Conservation (phyloP, 139 green algal genomes). For the Pleodorina starrii region DNA sequence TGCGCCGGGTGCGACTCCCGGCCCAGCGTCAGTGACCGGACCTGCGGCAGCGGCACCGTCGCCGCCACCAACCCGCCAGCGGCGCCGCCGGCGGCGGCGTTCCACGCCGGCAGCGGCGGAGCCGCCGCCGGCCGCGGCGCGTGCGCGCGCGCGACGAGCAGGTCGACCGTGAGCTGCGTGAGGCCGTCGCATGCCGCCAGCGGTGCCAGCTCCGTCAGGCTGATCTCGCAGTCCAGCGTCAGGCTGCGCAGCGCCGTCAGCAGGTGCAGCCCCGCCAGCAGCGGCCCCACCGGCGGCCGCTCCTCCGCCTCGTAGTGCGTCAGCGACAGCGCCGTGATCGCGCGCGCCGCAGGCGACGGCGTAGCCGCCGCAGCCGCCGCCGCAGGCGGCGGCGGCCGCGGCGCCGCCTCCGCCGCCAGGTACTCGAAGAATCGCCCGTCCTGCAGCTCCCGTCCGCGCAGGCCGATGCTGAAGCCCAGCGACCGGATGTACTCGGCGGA, state of each 20-base stretch:
- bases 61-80: neutral
- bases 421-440: neutral
- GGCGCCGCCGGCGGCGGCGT: neutral
- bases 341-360: neutral
- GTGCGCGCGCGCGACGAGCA: neutral
- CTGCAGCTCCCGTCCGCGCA: slow-evolving; percentile 23
- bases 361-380: neutral
- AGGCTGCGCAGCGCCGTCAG: neutral
- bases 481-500: slow-evolving; percentile 1
- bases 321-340: slow-evolving; percentile 30
- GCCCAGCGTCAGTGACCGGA: slow-evolving; percentile 10
- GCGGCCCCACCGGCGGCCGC: slow-evolving; percentile 28
- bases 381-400: neutral
- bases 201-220: slow-evolving; percentile 11
- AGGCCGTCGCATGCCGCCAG: slow-evolving; percentile 4
- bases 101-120: neutral
- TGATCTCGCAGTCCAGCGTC: slow-evolving; percentile 45
- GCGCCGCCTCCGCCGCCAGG: neutral
- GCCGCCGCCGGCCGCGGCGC: neutral
- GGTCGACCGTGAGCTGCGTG: neutral
- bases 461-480: slow-evolving; percentile 15
- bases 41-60: slow-evolving; percentile 3
- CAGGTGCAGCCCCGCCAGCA: neutral
- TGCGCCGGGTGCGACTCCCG: slow-evolving; percentile 11
- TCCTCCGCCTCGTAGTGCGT: slow-evolving; percentile 43